Base-by-base conservation (phyloP, 1,139 yeast species). In the Taphrina communis region DNA sequence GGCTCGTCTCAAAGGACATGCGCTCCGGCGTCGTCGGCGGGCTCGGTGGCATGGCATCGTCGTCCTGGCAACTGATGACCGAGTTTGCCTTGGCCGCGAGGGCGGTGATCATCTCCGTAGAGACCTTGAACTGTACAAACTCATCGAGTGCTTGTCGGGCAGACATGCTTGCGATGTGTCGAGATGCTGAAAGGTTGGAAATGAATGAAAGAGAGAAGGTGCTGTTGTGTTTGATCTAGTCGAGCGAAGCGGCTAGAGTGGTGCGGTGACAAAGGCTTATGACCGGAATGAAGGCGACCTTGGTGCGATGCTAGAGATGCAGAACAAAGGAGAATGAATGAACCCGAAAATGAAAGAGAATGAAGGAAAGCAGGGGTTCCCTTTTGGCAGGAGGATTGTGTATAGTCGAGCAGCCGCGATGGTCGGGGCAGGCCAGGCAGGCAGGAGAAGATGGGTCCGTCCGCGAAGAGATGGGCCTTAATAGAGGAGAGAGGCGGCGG, bases 21-120 rank as follows among this genome's bases (percentile, higher is more conserved):
- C 59, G 63, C 41, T 53, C 69, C 73, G 57, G 66, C 38, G 63
- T 52, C 50, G 66, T 19, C 35, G 86, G 85, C 2, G 85, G 78
- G 8, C 80, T 71, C 46, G 85, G 86, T 31, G 86, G 84, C 69
- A 53, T n/a, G 48, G 59, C 46, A 46, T 71, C 60, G 46, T 70
- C 55, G 68, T 77, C 73, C 74, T 78, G 81, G 73, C 83, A 81
- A 74, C 86, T 87, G 74, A 93, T 89, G 71, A 93, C 89, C 7
- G 96, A 86, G 71, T 83, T 82, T 38, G 97, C 90, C 66, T 96
- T 88, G 46, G 90, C 82, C 9, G 89, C 97, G 73, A 93, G 82
- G 76, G 88, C 89, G 71, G 85, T 83, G 63, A 93, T 85, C 98
- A 93, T 93, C 71, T 89, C 89, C 59, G 84, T 80, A 69, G 85